These are phyloP conservation scores for Arctium lappa DNA, from an alignment of 129 eudicot species.

Conservation along the genomic window DNA sequence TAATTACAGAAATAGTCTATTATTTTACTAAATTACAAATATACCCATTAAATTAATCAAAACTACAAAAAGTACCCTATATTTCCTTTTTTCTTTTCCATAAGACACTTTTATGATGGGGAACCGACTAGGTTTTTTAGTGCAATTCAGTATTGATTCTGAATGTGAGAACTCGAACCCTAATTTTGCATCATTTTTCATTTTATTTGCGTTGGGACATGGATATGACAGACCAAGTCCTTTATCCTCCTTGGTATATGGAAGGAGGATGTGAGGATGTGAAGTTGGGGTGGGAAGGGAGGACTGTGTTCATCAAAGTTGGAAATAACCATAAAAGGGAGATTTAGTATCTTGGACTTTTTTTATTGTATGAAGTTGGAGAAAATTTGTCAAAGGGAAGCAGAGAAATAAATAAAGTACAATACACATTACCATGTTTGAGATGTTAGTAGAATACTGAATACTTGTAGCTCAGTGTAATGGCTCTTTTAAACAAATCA, in stretches of 20 bases:
- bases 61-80: neutral
- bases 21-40: neutral
- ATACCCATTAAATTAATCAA: neutral
- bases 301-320: neutral
- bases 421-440: neutral
- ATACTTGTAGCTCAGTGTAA: neutral
- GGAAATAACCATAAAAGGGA: neutral
- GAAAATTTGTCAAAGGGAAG: neutral
- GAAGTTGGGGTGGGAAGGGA: neutral
- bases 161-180: neutral
- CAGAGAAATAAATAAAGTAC: neutral
- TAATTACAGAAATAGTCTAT: neutral
- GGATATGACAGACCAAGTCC: neutral
- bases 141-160: neutral
- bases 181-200: neutral
- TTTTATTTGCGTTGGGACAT: neutral
- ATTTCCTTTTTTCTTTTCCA: neutral
- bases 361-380: neutral
- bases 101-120: neutral
- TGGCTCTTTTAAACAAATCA: neutral
- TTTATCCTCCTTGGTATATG: neutral
- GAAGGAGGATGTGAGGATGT: neutral
- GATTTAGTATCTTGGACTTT: neutral
- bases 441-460: neutral
- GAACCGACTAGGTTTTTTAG: neutral